These are phyloP conservation scores for Myxozyma neglecta DNA, from an alignment of 805 yeast genomes.

Conservation along the genomic window DNA sequence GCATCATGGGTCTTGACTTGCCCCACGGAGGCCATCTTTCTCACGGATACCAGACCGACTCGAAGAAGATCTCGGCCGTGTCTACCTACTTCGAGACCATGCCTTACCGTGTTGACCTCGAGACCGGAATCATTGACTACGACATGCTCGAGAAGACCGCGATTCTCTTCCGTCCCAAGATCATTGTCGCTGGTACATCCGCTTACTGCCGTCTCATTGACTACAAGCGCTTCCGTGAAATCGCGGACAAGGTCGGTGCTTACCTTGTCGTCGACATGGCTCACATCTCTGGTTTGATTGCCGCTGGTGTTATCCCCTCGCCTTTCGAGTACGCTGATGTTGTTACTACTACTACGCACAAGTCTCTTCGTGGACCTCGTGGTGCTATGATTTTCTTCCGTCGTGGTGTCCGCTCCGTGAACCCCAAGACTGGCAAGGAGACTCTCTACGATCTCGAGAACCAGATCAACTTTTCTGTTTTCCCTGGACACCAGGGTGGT, in stretches of 20 bases:
- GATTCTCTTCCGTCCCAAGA: constrained; percentile 89
- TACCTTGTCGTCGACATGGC: constrained; percentile 98
- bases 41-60: constrained; percentile 95
- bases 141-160: constrained; percentile 93
- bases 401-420: constrained; percentile 85
- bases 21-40: constrained; percentile 99
- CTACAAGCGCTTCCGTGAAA: constrained; percentile 92
- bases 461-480: constrained; percentile 95
- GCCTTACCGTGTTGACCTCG: constrained; percentile 93
- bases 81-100: constrained; percentile 97
- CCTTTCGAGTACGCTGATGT: constrained; percentile 97
- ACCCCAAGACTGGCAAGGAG: constrained; percentile 90
- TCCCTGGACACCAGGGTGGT: constrained; percentile 99
- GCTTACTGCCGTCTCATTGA: constrained; percentile 97
- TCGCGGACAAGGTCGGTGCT: constrained; percentile 97
- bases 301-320: constrained; percentile 93
- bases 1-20: constrained; percentile 95
- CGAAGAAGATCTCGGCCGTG: constrained; percentile 90
- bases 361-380: constrained; percentile 98
- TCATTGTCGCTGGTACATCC: constrained; percentile 95
- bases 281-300: constrained; percentile 92
- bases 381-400: constrained; percentile 99
- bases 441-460: constrained; percentile 86
- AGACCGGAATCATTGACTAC: constrained; percentile 93
- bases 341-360: constrained; percentile 98